A percentile compares a stretch with the other conserved stretches of the same genome.
Conservation (phyloP, 1,139 yeast species). For the Kazachstania sp. region DNA sequence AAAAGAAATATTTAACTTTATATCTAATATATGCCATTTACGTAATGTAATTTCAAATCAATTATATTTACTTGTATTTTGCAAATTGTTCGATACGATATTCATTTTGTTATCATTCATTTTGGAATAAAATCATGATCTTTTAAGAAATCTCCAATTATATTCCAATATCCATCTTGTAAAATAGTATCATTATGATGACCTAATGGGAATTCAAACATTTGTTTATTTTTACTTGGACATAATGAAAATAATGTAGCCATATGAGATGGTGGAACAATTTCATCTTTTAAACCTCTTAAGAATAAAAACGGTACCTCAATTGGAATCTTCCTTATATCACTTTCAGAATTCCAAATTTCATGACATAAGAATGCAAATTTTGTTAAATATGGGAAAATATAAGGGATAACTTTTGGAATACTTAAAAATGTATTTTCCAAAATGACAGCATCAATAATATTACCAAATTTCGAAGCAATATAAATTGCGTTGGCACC, state of each 20-base stretch:
- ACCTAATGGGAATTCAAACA: constrained; percentile 49
- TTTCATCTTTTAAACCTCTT: constrained; percentile 73
- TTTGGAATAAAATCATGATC: constrained; percentile 14
- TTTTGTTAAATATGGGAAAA: constrained; percentile 60
- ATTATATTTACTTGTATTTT: too few relatives aligned
- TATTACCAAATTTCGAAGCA: constrained; percentile 46
- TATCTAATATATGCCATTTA: too few relatives aligned
- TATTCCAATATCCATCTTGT: constrained; percentile 69
- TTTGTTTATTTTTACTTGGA: constrained; percentile 38
- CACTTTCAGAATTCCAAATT: constrained; percentile 69
- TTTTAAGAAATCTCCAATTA: constrained; percentile 48
- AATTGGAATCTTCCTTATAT: constrained; percentile 45
- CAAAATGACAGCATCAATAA: constrained; percentile 56
- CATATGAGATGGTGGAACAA: constrained; percentile 88
- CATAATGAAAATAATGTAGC: constrained; percentile 46
- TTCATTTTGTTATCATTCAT: too few relatives aligned
- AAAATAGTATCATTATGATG: constrained; percentile 74
- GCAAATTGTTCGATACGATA: too few relatives aligned
- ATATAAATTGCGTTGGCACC: constrained; percentile 91
- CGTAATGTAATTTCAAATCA: too few relatives aligned
- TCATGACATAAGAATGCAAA: constrained; percentile 64
- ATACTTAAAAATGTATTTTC: constrained; percentile 84
- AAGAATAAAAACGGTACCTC: constrained; percentile 61
- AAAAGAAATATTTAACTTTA: too few relatives aligned
- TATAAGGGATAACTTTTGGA: constrained; percentile 71